Base-by-base conservation (phyloP, 1,284 basidiomycete species). In the Cryptococcus wingfieldii region DNA sequence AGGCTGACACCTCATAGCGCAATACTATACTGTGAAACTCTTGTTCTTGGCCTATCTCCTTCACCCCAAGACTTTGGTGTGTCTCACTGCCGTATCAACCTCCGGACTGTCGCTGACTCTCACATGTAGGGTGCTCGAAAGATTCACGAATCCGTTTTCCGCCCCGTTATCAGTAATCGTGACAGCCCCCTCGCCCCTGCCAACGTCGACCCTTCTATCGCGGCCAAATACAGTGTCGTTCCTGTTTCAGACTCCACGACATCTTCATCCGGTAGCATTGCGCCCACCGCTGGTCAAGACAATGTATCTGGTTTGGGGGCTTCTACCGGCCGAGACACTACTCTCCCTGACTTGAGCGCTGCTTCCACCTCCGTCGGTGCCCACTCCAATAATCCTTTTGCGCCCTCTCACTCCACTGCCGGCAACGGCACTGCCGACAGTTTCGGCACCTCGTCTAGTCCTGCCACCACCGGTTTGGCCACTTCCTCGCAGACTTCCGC, bases 1-100 rank as follows among this genome's bases (percentile, higher is more conserved):
- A 6, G 7, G 38, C 34, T 18, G 31, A 47, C 27, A n/a, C 7
- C 1, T 18, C 25, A 10, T 56, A 75, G 72, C 70, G 31, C 67
- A 70, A 63, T 75, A 73, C 62, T 71, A 67, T 64, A 66, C 67
- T 34, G 44, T 68, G 57, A 75, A 75, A 55, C 65, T 75, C 23
- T 41, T 67, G 27, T 58, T 70, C 62, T 63, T 73, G 48, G 64
- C 62, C 25, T 75, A 71, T 61, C 62, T 75, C 38, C 62, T 67
- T 25, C 71, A 75, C 66, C 69, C 72, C 9, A 55, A 58, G 44
- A 68, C 67, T 49, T 61, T 66, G 59, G 70, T 66, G 18, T 50
- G 66, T 53, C 14, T 37, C 31, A 18, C 46, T 43, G 14, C 19
- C 25, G n/a, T 7, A 28, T 14, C 38, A 14, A 43, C 42, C 38